A percentile compares a stretch with the other conserved stretches of the same genome.
phyloP scores from a whole-genome alignment of 1,284 basidiomycete species.

The Cryptococcus wingfieldii region DNA sequence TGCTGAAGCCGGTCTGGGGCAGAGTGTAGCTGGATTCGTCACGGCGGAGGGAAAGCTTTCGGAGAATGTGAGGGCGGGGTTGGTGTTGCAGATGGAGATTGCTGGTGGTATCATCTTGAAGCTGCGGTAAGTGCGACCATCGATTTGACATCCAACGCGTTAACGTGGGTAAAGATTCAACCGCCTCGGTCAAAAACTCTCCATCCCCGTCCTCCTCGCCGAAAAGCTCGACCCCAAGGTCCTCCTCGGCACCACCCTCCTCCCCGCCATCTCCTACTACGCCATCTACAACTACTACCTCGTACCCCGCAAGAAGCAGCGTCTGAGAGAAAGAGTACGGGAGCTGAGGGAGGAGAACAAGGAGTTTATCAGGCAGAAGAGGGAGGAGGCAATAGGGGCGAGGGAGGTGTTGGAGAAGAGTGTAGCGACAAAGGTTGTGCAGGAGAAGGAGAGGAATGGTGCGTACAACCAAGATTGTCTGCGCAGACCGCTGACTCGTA shows the following conservation, averaged over 20 bases:
- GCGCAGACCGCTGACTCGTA: background rate
- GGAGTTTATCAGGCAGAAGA: conserved; percentile 59
- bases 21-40: conserved; percentile 36
- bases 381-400: conserved; percentile 59
- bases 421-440: conserved; percentile 44
- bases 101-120: conserved; percentile 36
- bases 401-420: conserved; percentile 49
- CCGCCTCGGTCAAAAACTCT: conserved; percentile 55
- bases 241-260: conserved; percentile 53
- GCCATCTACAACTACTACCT: conserved; percentile 59
- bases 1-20: conserved; percentile 24
- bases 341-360: conserved; percentile 59
- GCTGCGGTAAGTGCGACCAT: conserved; percentile 22
- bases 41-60: conserved; percentile 42
- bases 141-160: background rate
- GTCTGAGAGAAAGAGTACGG: conserved; percentile 53
- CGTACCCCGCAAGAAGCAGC: conserved; percentile 54
- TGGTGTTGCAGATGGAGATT: conserved; percentile 30
- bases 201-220: conserved; percentile 57
- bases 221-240: conserved; percentile 53
- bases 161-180: conserved; percentile 23
- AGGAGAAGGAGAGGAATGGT: conserved; percentile 49
- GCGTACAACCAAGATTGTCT: conserved; percentile 6
- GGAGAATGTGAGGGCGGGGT: conserved; percentile 31
- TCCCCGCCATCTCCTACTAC: conserved; percentile 56